Evolutionary conservation across 163 green algal species (phyloP), one percentile per base, ranked within the genome.

Genomic region (Chlamydomonas reinhardtii): DNA sequence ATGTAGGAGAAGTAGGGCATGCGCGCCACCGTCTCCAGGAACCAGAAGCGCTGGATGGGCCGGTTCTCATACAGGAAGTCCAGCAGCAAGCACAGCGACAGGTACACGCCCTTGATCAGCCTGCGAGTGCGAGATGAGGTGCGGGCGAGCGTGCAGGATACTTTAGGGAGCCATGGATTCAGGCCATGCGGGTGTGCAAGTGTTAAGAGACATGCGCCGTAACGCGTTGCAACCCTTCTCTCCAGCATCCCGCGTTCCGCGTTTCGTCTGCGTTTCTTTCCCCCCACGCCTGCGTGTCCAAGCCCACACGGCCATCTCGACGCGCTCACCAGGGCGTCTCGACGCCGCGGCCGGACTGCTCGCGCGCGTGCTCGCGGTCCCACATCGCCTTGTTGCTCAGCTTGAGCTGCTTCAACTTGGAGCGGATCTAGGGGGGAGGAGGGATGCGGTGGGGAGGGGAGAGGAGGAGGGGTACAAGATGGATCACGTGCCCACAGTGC

Each of bases 1-100:
- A 99, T 97, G 91, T 97, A 99, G 62, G 90, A 88, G 88, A 99
- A 99, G 93, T 99, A 99, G 3, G 97, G 96, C 95, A 99, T 99
- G 71, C 97, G 91, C 6, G 97, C 97, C 19, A 99, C 97, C 0
- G 94, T 97, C 91, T 98, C 96, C 85, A 98, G 87, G 81, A 98
- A 95, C 14, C 94, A 32, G 22, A 94, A 70, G 83, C 32, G 43
- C 68, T 74, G 68, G 68, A 95, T 91, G 70, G 90, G 91, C 8
- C 89, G 74, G 84, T 90, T 92, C 73, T 93, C 88, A 82, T 94
- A 98, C 20, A 94, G 31, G 9, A 95, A 65, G 87, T 98, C 96
- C 90, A 98, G 77, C 62, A 95, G 76, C 65, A 90, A 87, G 83
- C 95, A 97, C n/a, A 98, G 90, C 19, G 85, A 74, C 27, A 91